A percentile compares a stretch with the other conserved stretches of the same genome.
phyloP scores from a whole-genome alignment of 2,329 filamentous ascomycete species.

The Trichoderma polysporum region DNA sequence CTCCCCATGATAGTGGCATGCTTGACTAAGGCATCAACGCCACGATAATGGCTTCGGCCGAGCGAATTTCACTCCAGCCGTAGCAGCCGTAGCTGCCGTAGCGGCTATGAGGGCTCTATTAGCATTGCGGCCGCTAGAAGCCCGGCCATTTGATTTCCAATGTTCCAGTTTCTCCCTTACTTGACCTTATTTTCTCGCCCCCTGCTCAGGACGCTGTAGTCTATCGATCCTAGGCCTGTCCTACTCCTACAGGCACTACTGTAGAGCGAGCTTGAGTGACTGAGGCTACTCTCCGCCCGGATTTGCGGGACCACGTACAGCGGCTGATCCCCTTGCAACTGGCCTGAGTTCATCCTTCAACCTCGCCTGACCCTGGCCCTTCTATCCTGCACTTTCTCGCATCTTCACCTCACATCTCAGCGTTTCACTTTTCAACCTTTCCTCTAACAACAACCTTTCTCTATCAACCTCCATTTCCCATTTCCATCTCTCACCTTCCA shows the following conservation, averaged over 20 bases:
- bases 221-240: background rate
- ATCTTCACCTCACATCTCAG: background rate
- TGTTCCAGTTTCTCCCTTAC: background rate
- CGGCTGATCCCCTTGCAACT: conserved; percentile 1
- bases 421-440: background rate
- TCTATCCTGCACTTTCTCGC: background rate
- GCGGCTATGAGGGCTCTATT: no score
- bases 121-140: background rate
- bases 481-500: background rate
- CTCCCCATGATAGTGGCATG: conserved; percentile 2
- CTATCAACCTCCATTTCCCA: background rate
- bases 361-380: conserved; percentile 10
- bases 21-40: conserved; percentile 16
- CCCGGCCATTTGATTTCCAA: background rate
- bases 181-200: background rate
- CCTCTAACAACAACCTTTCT: background rate
- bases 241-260: no score
- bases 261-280: background rate
- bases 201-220: background rate
- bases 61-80: background rate
- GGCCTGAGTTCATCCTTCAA: background rate
- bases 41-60: conserved; percentile 6
- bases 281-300: background rate
- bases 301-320: conserved; percentile 8
- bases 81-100: conserved; percentile 10